phyloP scores from a whole-genome alignment of 208 protist genomes.

The Strigomonas galati region DNA sequence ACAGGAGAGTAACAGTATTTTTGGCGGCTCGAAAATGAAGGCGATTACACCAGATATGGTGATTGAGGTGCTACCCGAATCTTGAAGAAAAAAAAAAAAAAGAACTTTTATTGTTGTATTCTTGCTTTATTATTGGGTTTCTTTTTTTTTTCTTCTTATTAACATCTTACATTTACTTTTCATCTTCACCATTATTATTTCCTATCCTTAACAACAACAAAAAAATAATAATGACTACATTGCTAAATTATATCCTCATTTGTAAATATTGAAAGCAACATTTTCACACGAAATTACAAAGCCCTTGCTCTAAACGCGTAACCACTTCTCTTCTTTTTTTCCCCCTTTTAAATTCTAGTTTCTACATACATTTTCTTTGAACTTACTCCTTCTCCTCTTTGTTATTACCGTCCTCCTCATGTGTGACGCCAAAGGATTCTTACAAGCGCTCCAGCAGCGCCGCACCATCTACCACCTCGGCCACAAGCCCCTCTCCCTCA shows the following conservation, averaged over 20 bases:
- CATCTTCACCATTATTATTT: neutral
- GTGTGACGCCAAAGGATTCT: neutral
- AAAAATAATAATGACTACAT: too few species aligned
- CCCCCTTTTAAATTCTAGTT: neutral
- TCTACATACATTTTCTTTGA: neutral
- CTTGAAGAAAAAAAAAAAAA: neutral
- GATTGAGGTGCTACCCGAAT: neutral
- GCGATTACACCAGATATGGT: constrained; percentile 20
- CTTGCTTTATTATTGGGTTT: neutral
- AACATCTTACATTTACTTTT: neutral
- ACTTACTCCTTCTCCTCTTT: constrained; percentile 7
- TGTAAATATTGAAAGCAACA: too few species aligned
- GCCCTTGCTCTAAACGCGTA: too few species aligned
- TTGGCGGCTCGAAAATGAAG: constrained; percentile 16
- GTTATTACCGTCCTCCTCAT: neutral
- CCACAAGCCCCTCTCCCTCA: constrained; percentile 8
- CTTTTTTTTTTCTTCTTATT: constrained; percentile 9
- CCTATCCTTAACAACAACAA: too few species aligned
- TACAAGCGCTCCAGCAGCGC: constrained; percentile 6
- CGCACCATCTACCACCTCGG: constrained; percentile 18
- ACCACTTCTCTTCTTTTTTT: constrained; percentile 11
- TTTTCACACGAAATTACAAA: too few species aligned
- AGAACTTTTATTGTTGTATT: neutral
- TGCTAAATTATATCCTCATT: too few species aligned
- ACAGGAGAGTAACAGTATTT: neutral